phyloP scores from a whole-genome alignment of 1,284 basidiomycete species.

The Cryptococcus sp. region DNA sequence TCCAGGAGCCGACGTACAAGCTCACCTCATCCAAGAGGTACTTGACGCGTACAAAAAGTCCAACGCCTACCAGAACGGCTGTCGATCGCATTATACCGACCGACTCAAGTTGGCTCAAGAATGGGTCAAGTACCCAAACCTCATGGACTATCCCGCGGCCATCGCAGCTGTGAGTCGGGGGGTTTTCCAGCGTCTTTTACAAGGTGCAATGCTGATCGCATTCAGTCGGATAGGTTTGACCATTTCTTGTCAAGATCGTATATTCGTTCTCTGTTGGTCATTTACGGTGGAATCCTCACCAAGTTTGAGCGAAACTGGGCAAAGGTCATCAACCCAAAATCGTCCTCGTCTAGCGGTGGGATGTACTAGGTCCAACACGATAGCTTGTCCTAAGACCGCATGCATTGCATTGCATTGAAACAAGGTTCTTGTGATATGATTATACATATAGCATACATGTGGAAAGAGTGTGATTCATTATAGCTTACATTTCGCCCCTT shows the following conservation, averaged over 20 bases:
- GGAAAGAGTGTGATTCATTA: too few relatives aligned
- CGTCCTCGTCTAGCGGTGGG: constrained; percentile 13
- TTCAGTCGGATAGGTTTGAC: constrained; percentile 25
- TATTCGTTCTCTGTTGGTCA: constrained; percentile 18
- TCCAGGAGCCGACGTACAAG: constrained; percentile 31
- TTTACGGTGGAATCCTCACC: constrained; percentile 22
- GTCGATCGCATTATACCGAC: constrained; percentile 20
- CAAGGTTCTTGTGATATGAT: too few relatives aligned
- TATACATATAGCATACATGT: too few relatives aligned
- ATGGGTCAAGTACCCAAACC: constrained; percentile 29
- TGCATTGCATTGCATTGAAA: too few relatives aligned
- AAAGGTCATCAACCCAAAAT: constrained; percentile 37
- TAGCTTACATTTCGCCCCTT: too few relatives aligned
- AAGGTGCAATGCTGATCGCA: not conserved
- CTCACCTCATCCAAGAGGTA: constrained; percentile 19
- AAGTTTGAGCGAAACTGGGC: constrained; percentile 32
- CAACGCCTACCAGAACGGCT: constrained; percentile 19
- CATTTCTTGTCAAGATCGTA: constrained; percentile 23
- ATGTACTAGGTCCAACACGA: constrained; percentile 26
- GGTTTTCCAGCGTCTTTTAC: not conserved
- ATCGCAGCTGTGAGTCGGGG: constrained; percentile 17
- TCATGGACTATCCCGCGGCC: constrained; percentile 11
- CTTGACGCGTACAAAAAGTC: constrained; percentile 13
- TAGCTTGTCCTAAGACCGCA: too few relatives aligned
- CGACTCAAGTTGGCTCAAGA: constrained; percentile 21